Evolutionary conservation across 2,329 filamentous ascomycete genomes (phyloP), one percentile per base, ranked within the genome.

Genomic region (Graphilbum ipis-grandicollis): DNA sequence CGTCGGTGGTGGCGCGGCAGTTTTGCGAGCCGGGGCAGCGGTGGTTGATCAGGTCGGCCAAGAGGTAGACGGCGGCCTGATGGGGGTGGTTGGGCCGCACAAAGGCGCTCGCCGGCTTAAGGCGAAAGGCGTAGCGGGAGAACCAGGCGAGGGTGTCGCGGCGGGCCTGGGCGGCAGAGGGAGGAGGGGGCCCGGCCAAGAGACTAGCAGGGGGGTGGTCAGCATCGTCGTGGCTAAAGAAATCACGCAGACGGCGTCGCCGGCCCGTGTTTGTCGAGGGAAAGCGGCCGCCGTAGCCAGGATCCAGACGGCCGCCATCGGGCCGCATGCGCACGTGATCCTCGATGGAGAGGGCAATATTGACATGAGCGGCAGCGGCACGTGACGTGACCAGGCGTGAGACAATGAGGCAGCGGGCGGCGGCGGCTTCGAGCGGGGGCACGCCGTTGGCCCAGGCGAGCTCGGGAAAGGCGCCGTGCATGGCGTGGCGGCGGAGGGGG

Each of bases 21-120:
- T 53, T 54, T 7, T 50, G 44, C 12, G 30, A 39, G 17, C 38
- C 38, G 22, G 21, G 15, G 33, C 57, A 60, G 10, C 52, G 52
- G 39, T 56, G 51, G 36, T 57, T 57, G 41, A 58, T 50, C 30
- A 48, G 41, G n/a, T 43, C 41, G 4, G 43, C 43, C 30, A 47
- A 30, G 21, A 47, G 39, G 33, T 44, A 48, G 19, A 47, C 41
- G 26, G 40, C 41, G 2, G 44, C 46, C 21, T 40, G 40, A 32
- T 46, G 40, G 34, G 40, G 33, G 18, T 23, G 19, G 19, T 36
- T 36, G 5, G 37, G 34, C 12, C 39, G 19, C 29, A 13, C 28
- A 29, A 44, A 45, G 3, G 39, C 36, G 10, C n/a, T 19, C 17
- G 34, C 33, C 3, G 40, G 41, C 25, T 23, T 19, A 8, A 47